Percentiles rank a stretch among this genome's conserved stretches.
Evolutionary conservation across 768 basidiomycete species (phyloP).

Genomic region (Pleurotus ostreatus): DNA sequence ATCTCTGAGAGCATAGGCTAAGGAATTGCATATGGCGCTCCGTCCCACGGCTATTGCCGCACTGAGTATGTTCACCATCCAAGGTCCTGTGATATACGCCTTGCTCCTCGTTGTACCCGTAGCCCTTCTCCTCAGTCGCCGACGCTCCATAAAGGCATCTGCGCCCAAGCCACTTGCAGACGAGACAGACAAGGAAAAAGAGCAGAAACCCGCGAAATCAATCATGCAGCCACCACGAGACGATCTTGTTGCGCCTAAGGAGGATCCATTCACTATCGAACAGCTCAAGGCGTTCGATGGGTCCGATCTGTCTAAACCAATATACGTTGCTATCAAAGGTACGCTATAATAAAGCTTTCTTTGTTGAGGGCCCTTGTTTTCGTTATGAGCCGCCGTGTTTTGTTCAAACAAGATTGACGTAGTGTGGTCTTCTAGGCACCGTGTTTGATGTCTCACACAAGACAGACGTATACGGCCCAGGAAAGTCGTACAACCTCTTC

Average conservation of each 20-base stretch:
- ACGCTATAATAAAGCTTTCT: constrained; percentile 2
- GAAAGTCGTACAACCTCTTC: constrained; percentile 77
- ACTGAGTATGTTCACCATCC: neutral
- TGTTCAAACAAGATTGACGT: neutral
- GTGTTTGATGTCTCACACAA: constrained; percentile 90
- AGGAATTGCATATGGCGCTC: neutral
- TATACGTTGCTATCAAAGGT: constrained; percentile 95
- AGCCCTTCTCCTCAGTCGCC: constrained; percentile 2
- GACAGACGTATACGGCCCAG: constrained; percentile 84
- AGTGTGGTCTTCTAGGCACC: constrained; percentile 46
- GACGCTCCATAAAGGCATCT: constrained; percentile 1
- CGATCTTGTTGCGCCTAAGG: constrained; percentile 67
- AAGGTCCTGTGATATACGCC: constrained; percentile 4
- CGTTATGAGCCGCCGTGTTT: neutral
- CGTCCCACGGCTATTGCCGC: neutral
- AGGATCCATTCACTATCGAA: constrained; percentile 71
- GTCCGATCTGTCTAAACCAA: constrained; percentile 55
- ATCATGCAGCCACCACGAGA: constrained; percentile 68
- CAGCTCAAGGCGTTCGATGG: constrained; percentile 75
- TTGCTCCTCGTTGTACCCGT: constrained; percentile 4
- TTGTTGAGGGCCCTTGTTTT: no score
- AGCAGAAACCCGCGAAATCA: constrained; percentile 38
- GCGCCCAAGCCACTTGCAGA: neutral
- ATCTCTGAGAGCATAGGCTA: neutral
- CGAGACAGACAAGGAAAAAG: constrained; percentile 4